Percentiles rank a stretch among this genome's conserved stretches.
These are phyloP conservation scores for Osmanthus fragrans DNA, from an alignment of 257 asterid species.

Conservation along the genomic window DNA sequence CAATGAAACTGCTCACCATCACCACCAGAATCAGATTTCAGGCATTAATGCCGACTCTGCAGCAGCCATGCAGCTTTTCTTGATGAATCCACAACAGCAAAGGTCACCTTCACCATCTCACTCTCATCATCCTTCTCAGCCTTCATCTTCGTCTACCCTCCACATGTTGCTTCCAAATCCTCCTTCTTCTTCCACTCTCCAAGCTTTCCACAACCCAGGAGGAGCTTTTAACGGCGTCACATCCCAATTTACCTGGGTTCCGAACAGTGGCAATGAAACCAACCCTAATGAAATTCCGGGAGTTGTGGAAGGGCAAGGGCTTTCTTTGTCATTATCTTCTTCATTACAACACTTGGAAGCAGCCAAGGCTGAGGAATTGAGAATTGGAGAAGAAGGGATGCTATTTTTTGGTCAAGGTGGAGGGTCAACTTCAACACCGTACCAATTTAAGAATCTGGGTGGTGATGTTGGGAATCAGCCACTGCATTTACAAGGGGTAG, in stretches of 20 bases:
- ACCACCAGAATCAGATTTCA: constrained; percentile 43
- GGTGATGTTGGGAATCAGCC: constrained; percentile 23
- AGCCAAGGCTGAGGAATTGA: constrained; percentile 68
- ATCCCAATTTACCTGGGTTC: constrained; percentile 64
- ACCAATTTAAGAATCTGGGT: constrained; percentile 46
- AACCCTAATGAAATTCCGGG: constrained; percentile 59
- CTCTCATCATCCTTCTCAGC: constrained; percentile 34
- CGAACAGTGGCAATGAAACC: constrained; percentile 35
- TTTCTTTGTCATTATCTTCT: constrained; percentile 77
- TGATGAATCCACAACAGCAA: constrained; percentile 72
- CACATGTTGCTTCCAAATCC: constrained; percentile 78
- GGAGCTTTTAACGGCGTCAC: constrained; percentile 32
- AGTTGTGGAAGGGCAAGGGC: constrained; percentile 71
- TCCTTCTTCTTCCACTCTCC: constrained; percentile 44
- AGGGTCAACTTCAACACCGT: constrained; percentile 44
- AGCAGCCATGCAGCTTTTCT: constrained; percentile 95
- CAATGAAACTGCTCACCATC: constrained; percentile 33
- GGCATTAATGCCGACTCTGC: constrained; percentile 61
- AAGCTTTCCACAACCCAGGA: constrained; percentile 43
- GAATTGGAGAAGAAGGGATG: constrained; percentile 69
- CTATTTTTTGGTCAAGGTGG: constrained; percentile 63
- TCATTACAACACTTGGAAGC: constrained; percentile 72
- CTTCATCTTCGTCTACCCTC: constrained; percentile 50
- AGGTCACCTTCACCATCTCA: constrained; percentile 70
- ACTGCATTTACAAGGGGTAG: constrained; percentile 27